phyloP scores from a whole-genome alignment of 345 rosid species.

The Turnera subulata region DNA sequence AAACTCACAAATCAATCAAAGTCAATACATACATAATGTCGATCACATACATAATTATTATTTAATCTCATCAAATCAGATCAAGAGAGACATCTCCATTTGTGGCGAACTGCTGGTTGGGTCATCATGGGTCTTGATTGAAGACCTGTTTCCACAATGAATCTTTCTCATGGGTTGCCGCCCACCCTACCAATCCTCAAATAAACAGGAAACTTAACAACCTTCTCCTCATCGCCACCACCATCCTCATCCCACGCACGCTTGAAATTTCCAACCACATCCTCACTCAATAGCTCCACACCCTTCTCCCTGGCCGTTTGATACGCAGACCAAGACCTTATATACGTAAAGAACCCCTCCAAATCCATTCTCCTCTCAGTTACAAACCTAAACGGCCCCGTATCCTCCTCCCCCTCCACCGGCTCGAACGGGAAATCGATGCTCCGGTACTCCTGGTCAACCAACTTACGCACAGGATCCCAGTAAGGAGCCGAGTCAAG shows the following conservation, averaged over 20 bases:
- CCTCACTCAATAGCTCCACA: conserved; percentile 49
- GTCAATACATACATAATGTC: too few species aligned
- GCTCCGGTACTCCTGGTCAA: conserved; percentile 48
- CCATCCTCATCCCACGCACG: conserved; percentile 56
- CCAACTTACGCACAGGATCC: conserved; percentile 54
- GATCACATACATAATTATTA: too few species aligned
- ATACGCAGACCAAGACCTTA: conserved; percentile 66
- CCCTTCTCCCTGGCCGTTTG: conserved; percentile 65
- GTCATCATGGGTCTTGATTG: too few species aligned
- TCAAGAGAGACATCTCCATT: too few species aligned
- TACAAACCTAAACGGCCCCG: conserved; percentile 55
- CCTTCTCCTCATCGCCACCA: conserved; percentile 32
- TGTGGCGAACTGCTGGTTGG: too few species aligned
- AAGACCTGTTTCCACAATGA: too few species aligned
- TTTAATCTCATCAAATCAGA: too few species aligned
- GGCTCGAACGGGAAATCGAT: conserved; percentile 73
- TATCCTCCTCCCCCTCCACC: conserved; percentile 37
- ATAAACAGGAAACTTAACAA: conserved; percentile 51
- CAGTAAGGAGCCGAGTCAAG: conserved; percentile 42
- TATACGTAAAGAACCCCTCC: conserved; percentile 47
- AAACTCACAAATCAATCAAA: too few species aligned
- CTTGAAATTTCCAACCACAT: conserved; percentile 35
- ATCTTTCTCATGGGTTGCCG: too few species aligned
- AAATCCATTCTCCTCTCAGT: conserved; percentile 52
- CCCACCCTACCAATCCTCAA: conserved; percentile 67